Evolutionary conservation across 768 basidiomycete species (phyloP), one percentile per base, ranked within the genome.

Genomic region (Gloeophyllum trabeum): DNA sequence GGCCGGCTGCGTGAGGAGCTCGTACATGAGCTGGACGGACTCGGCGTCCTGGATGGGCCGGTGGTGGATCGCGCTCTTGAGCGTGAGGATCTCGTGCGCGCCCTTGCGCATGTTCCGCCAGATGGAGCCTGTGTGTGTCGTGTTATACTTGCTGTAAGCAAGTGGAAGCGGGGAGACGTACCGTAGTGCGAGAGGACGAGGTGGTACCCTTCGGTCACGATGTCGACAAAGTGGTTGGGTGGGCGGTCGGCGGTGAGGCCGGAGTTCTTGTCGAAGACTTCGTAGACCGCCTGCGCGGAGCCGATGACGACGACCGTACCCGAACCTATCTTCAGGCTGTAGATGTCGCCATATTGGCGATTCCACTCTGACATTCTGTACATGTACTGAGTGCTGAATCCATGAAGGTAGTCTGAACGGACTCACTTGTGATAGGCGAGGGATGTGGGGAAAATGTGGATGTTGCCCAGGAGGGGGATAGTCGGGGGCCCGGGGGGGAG

Each of bases 1-100:
- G 36, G 52, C 60, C 35, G 46, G 41, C 24, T 46, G 43, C 19
- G n/a, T n/a, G n/a, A 63, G 46, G 16, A 63, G 28, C 35, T 61
- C 54, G 37, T 53, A 45, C 41, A 57, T 39, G 18, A 62, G 53
- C 32, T 61, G 61, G 6, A 48, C 46, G 3, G 58, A 46, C 40
- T 61, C 61, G 1, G 55, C 58, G 5, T 41, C 43, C 37, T 60
- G 59, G n/a, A 59, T 54, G 5, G 49, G 54, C 12, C 52, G 44
- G 39, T 51, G 54, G 10, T 41, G 43, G 3, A 40, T 41, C 24
- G 40, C 4, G 40, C 46, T 12, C 47, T 59, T 3, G 57, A 37
- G 25, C 51, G 43, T 25, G 43, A 35, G 28, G 44, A 47, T 16
- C 40, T 34, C 6, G 34, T 12, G 7, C 36, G 36, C 36, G 7